Evolutionary conservation across 169 alveolate genomes (phyloP).

Genomic region (Cryptosporidium ryanae): DNA sequence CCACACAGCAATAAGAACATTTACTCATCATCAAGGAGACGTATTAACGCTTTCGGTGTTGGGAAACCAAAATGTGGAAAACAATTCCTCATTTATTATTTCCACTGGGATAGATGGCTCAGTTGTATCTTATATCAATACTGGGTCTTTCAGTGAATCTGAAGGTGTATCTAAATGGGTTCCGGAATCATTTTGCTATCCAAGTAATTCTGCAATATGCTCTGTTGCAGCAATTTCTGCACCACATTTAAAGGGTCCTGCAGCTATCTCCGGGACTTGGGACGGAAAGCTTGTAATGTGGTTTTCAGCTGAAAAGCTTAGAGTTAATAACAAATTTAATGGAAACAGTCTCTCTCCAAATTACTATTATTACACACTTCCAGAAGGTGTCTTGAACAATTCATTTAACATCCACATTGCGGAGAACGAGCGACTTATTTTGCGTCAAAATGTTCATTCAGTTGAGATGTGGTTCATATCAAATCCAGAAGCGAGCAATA

Average conservation of each 20-base stretch:
- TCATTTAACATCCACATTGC: constrained; percentile 22
- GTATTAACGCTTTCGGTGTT: constrained; percentile 54
- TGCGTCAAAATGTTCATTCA: constrained; percentile 5
- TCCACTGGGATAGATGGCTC: constrained; percentile 69
- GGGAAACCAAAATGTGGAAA: not conserved
- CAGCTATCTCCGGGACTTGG: constrained; percentile 63
- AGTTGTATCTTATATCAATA: constrained; percentile 55
- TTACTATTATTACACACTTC: constrained; percentile 5
- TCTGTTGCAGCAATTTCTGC: constrained; percentile 29
- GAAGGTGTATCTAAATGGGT: constrained; percentile 23
- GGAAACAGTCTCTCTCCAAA: constrained; percentile 1
- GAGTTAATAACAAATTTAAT: not conserved
- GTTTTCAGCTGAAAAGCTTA: constrained; percentile 24
- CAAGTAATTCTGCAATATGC: constrained; percentile 11
- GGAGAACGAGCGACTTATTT: constrained; percentile 56
- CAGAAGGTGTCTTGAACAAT: constrained; percentile 13
- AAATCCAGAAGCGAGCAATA: not conserved
- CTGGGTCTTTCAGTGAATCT: not conserved
- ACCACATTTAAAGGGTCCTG: constrained; percentile 52
- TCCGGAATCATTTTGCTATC: constrained; percentile 57
- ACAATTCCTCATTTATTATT: constrained; percentile 5
- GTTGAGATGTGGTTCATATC: constrained; percentile 68
- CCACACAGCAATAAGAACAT: constrained; percentile 51
- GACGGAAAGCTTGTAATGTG: constrained; percentile 65
- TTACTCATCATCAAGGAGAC: constrained; percentile 51